phyloP scores from a whole-genome alignment of 306 rosid species.

The Vigna trinervia region DNA sequence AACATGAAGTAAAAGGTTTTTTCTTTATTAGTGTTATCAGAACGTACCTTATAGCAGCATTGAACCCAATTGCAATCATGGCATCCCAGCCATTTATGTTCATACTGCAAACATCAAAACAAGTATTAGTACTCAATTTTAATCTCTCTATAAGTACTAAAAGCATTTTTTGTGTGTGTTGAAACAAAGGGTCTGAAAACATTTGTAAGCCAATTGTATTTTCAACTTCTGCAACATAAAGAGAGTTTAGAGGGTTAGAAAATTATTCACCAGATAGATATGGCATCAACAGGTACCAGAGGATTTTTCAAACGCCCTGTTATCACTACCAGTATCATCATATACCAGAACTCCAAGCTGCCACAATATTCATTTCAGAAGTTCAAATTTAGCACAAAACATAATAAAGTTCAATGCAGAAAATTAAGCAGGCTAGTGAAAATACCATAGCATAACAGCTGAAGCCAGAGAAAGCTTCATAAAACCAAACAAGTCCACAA shows the following conservation, averaged over 20 bases:
- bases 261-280: conserved; percentile 69
- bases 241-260: not conserved
- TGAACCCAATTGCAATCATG: conserved; percentile 83
- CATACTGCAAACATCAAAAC: conserved; percentile 59
- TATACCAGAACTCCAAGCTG: conserved; percentile 94
- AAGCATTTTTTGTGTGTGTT: too few relatives aligned
- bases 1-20: too few relatives aligned
- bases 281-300: conserved; percentile 70
- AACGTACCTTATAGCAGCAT: conserved; percentile 74
- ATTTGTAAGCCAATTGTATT: not conserved
- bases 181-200: too few relatives aligned
- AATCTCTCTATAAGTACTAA: not conserved
- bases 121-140: not conserved
- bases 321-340: conserved; percentile 76
- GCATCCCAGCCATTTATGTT: conserved; percentile 79
- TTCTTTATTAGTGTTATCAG: too few relatives aligned
- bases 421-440: conserved; percentile 34
- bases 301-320: conserved; percentile 72
- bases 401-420: not conserved
- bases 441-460: conserved; percentile 80
- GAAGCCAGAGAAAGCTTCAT: conserved; percentile 82
- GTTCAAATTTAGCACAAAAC: not conserved
- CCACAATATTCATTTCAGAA: not conserved
- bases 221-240: not conserved
- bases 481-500: conserved; percentile 63